Conservation (phyloP, 805 yeast genomes). For the Suhomyces faveliae region DNA sequence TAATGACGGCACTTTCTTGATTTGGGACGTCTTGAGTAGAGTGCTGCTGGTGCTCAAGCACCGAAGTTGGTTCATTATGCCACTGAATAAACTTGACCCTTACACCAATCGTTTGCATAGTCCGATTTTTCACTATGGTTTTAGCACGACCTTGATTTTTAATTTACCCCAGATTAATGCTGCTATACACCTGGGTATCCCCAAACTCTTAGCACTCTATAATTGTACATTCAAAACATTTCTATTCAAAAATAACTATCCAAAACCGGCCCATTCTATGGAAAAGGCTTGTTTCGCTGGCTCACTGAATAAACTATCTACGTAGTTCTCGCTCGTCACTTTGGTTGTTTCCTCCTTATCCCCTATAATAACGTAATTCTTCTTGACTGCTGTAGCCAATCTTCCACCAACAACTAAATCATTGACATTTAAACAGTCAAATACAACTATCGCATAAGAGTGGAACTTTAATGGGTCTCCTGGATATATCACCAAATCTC, state of each 20-base stretch:
- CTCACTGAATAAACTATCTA: conserved; percentile 9
- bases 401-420: conserved; percentile 83
- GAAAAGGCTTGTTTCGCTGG: conserved; percentile 54
- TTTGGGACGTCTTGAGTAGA: neutral
- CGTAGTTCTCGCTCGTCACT: conserved; percentile 4
- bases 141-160: neutral
- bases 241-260: conserved; percentile 42
- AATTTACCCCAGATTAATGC: neutral
- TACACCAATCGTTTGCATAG: neutral
- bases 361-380: conserved; percentile 66
- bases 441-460: conserved; percentile 73
- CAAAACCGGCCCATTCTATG: conserved; percentile 97
- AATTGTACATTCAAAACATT: neutral
- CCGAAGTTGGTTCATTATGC: neutral
- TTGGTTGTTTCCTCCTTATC: conserved; percentile 13
- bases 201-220: neutral
- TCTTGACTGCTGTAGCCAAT: conserved; percentile 88
- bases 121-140: neutral
- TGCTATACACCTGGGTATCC: too few species aligned
- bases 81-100: neutral
- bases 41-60: neutral
- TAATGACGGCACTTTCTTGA: conserved; percentile 14
- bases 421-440: conserved; percentile 53
- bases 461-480: conserved; percentile 93
- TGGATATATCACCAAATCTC: conserved; percentile 84